These are phyloP conservation scores for Arthrobotrys conoides DNA, from an alignment of 2,329 filamentous ascomycete genomes.

Conservation along the genomic window DNA sequence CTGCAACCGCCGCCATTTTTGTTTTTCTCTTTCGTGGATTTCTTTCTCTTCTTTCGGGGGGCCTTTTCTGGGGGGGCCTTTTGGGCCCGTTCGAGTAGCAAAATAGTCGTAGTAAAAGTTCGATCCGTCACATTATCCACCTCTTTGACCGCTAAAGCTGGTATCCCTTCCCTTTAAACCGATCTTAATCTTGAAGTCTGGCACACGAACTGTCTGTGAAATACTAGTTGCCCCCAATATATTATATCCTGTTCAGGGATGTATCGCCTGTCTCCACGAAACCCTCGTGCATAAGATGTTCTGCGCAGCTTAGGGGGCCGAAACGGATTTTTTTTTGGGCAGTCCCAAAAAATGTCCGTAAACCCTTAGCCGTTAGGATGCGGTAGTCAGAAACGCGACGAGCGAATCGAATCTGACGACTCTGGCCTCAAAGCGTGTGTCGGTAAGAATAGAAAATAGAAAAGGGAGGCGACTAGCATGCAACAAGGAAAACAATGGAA, in stretches of 20 bases:
- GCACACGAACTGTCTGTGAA: slow-evolving; percentile 54
- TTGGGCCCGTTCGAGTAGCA: slow-evolving; percentile 32
- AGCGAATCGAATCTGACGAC: slow-evolving; percentile 55
- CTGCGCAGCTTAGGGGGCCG: slow-evolving; percentile 39
- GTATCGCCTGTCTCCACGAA: slow-evolving; percentile 29
- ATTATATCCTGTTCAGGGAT: slow-evolving; percentile 55
- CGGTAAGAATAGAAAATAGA: slow-evolving; percentile 50
- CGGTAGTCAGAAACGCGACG: slow-evolving; percentile 58
- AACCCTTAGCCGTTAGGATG: slow-evolving; percentile 49
- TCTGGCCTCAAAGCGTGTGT: slow-evolving; percentile 51
- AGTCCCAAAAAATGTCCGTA: slow-evolving; percentile 43
- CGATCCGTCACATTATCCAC: slow-evolving; percentile 57
- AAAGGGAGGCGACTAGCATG: slow-evolving; percentile 58
- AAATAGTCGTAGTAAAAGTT: slow-evolving; percentile 35
- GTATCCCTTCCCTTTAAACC: slow-evolving; percentile 45
- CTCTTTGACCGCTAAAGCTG: slow-evolving; percentile 40
- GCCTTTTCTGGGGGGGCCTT: slow-evolving; percentile 24
- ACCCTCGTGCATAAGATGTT: slow-evolving; percentile 32
- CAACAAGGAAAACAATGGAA: slow-evolving; percentile 31
- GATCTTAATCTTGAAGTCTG: slow-evolving; percentile 55
- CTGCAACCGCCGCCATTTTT: slow-evolving; percentile 59
- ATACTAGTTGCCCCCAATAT: slow-evolving; percentile 36
- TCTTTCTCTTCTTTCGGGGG: slow-evolving; percentile 31
- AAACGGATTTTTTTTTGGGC: slow-evolving; percentile 22
- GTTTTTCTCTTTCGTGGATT: slow-evolving; percentile 41